Conservation (phyloP, 176 grass and related monocot species). For the Paspalum vaginatum region DNA sequence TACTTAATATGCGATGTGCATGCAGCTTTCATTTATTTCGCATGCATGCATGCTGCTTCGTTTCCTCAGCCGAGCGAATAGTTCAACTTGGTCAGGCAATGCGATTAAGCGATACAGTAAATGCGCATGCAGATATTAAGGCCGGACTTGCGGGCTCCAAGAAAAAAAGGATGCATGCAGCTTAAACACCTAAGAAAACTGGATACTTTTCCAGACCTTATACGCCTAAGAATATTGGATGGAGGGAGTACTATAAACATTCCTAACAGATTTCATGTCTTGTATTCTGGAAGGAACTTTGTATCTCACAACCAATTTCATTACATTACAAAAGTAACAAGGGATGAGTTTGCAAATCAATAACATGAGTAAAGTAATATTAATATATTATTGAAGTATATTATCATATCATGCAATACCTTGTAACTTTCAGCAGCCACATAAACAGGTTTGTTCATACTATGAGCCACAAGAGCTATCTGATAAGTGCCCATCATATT, state of each 20-base stretch:
- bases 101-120: too few relatives aligned
- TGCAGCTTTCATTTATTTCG: too few relatives aligned
- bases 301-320: neutral
- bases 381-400: neutral
- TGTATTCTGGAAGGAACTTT: neutral
- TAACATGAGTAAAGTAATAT: conserved; percentile 6
- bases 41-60: too few relatives aligned
- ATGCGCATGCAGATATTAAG: too few relatives aligned
- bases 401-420: conserved; percentile 43
- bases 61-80: too few relatives aligned
- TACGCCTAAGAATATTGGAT: too few relatives aligned
- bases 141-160: too few relatives aligned
- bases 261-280: neutral
- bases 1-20: too few relatives aligned
- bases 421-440: conserved; percentile 99
- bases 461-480: conserved; percentile 90
- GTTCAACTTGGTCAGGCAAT: too few relatives aligned
- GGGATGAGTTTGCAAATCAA: neutral
- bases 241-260: conserved; percentile 25
- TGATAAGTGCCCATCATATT: conserved; percentile 99
- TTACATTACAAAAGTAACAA: conserved; percentile 12
- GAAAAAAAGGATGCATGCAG: too few relatives aligned
- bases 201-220: too few relatives aligned
- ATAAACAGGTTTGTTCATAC: conserved; percentile 95
- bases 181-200: too few relatives aligned